These are phyloP conservation scores for Boletus albobrunnescens DNA, from an alignment of 1,284 basidiomycete genomes.

Conservation along the genomic window DNA sequence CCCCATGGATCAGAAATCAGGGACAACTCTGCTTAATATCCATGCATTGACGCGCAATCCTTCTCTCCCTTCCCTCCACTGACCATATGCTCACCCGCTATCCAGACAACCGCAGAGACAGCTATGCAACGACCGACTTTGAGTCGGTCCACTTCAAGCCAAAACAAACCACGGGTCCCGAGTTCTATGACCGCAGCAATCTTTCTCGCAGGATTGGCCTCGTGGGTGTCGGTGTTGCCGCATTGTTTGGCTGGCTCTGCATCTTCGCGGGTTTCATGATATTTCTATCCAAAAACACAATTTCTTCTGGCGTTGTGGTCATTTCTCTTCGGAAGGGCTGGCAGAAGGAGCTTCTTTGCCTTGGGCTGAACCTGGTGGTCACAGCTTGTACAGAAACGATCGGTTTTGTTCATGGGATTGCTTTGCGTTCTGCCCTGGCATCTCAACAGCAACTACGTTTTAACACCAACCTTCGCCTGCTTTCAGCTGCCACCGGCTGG, in stretches of 20 bases:
- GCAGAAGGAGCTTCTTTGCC: constrained; percentile 23
- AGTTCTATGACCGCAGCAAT: constrained; percentile 32
- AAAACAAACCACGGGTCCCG: constrained; percentile 25
- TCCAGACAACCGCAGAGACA: constrained; percentile 7
- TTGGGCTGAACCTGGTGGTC: constrained; percentile 25
- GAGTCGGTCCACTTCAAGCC: constrained; percentile 24
- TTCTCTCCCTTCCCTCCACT: not conserved
- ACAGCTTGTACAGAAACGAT: constrained; percentile 30
- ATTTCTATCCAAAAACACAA: constrained; percentile 16
- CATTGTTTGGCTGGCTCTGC: constrained; percentile 21
- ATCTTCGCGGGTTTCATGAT: constrained; percentile 24
- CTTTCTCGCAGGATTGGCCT: constrained; percentile 25
- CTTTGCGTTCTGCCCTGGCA: constrained; percentile 28
- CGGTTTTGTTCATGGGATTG: constrained; percentile 28
- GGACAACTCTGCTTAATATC: constrained; percentile 4
- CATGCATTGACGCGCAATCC: not conserved
- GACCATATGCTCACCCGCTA: constrained; percentile 11
- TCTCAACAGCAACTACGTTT: constrained; percentile 27
- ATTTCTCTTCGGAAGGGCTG: constrained; percentile 13
- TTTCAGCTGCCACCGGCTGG: constrained; percentile 19
- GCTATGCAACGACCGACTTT: constrained; percentile 16
- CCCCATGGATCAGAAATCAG: constrained; percentile 12
- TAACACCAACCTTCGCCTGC: constrained; percentile 33
- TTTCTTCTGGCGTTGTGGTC: constrained; percentile 24
- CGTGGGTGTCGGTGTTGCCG: constrained; percentile 22